Evolutionary conservation across 2,329 filamentous ascomycete species (phyloP), one percentile per base, ranked within the genome.

Genomic region (Fusarium liriodendri): DNA sequence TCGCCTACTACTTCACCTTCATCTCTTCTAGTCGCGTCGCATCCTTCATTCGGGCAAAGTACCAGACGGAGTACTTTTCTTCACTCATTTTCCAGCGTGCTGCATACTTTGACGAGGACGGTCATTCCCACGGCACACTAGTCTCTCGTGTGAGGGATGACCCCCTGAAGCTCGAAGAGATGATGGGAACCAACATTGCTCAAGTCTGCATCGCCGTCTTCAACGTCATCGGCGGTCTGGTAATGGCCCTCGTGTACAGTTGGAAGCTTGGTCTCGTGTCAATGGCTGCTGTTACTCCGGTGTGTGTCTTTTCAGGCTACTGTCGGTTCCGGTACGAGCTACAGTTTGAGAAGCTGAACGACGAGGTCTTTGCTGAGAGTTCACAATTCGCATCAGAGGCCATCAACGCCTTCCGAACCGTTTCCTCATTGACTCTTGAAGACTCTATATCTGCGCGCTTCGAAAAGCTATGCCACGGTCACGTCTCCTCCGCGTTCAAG

Each of bases 251-350:
- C 76, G 85, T 87, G 5, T 94, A 92, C 78, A 92, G 92, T 2
- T 95, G 94, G 93, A 95, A 95, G 79, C 85, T 96, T 7, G 89
- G 91, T 0, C 83, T 95, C 0, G 91, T 95, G 0, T 87, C 89
- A 0, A 83, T 91, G 10, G 92, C 90, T 74, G 89, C 92, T 10
- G 87, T 88, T 7, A 80, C 88, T 59, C 89, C 89, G 0, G 78
- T 90, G 22, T 83, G 86, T 45, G 71, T 90, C 4, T 64, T 80
- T 6, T 84, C 86, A 0, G 85, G 85, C 0, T 90, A 85, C 75
- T 87, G 84, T 79, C 85, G 88, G 1, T 82, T 90, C 72, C 85
- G 83, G 69, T 89, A 89, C 73, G 91, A 93, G 79, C 80, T 90
- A 16, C 84, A 91, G 70, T 94, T 94, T 69, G 91, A 93, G 70